A percentile compares a stretch with the other conserved stretches of the same genome.
Conservation (phyloP, 805 yeast genomes). For the Tetrapisispora fleetii region DNA sequence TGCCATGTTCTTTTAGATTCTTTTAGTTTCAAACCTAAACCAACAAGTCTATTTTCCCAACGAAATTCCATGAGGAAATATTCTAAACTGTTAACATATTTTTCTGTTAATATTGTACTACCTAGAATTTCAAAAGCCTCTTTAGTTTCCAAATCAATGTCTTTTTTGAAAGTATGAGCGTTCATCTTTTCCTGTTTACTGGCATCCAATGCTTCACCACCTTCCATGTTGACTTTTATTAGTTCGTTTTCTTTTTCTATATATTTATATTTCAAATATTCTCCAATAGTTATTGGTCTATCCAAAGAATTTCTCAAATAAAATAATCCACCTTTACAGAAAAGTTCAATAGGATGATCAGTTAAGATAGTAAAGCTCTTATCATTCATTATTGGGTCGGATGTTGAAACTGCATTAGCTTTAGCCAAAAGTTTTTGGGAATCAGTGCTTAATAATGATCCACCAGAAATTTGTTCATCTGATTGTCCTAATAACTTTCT, state of each 20-base stretch:
- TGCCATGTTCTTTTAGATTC: conserved; percentile 32
- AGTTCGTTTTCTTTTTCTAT: conserved; percentile 25
- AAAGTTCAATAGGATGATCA: conserved; percentile 25
- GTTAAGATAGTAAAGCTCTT: conserved; percentile 7
- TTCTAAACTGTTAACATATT: conserved; percentile 27
- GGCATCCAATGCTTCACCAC: conserved; percentile 9
- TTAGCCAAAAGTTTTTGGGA: neutral
- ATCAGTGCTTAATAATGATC: neutral
- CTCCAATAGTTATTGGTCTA: conserved; percentile 25
- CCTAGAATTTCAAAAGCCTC: conserved; percentile 19
- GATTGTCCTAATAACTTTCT: conserved; percentile 6
- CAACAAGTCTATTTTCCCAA: conserved; percentile 29
- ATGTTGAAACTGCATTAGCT: neutral
- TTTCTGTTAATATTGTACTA: conserved; percentile 25
- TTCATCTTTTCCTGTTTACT: conserved; percentile 21
- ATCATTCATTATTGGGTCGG: neutral
- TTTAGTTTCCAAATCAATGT: conserved; percentile 23
- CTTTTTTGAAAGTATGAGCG: conserved; percentile 22
- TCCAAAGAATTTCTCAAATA: conserved; percentile 20
- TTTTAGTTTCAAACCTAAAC: conserved; percentile 23
- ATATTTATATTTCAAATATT: conserved; percentile 25
- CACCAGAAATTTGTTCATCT: conserved; percentile 1
- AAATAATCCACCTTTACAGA: conserved; percentile 26
- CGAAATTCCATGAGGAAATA: conserved; percentile 30
- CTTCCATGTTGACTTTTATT: conserved; percentile 12